Conservation (phyloP, 805 yeast species). For the Sugiyamaella qingdaonensis region DNA sequence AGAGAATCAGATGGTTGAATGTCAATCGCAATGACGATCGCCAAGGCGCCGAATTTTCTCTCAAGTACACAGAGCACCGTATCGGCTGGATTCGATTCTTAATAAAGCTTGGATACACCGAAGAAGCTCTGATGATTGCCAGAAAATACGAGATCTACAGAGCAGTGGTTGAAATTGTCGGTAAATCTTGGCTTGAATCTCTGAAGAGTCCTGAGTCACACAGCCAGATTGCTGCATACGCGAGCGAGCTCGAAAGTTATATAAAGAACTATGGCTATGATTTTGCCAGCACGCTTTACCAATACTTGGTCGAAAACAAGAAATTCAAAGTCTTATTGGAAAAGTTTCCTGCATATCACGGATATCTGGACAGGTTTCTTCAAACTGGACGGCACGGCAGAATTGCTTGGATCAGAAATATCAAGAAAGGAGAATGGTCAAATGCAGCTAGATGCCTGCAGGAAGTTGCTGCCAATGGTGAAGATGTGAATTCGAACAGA, state of each 20-base stretch:
- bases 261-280: conserved; percentile 50
- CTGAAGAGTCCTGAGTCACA: neutral
- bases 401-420: conserved; percentile 69
- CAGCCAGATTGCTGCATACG: neutral
- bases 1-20: conserved; percentile 18
- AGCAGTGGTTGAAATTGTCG: conserved; percentile 55
- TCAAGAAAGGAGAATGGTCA: conserved; percentile 47
- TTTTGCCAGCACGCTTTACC: conserved; percentile 64
- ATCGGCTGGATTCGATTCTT: conserved; percentile 58
- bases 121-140: conserved; percentile 56
- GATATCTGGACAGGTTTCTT: conserved; percentile 51
- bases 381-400: conserved; percentile 32
- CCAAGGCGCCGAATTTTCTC: conserved; percentile 15
- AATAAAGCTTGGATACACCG: conserved; percentile 45
- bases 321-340: conserved; percentile 52
- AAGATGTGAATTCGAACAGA: conserved; percentile 44
- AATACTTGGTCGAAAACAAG: conserved; percentile 50
- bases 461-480: conserved; percentile 37
- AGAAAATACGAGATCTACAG: conserved; percentile 63
- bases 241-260: conserved; percentile 5
- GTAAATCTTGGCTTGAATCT: conserved; percentile 36
- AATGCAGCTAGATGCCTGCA: conserved; percentile 49
- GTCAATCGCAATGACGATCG: conserved; percentile 3
- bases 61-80: conserved; percentile 30
- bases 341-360: conserved; percentile 51